These are phyloP conservation scores for Sclerotinia nivalis DNA, from an alignment of 2,329 filamentous ascomycete genomes.

Conservation along the genomic window DNA sequence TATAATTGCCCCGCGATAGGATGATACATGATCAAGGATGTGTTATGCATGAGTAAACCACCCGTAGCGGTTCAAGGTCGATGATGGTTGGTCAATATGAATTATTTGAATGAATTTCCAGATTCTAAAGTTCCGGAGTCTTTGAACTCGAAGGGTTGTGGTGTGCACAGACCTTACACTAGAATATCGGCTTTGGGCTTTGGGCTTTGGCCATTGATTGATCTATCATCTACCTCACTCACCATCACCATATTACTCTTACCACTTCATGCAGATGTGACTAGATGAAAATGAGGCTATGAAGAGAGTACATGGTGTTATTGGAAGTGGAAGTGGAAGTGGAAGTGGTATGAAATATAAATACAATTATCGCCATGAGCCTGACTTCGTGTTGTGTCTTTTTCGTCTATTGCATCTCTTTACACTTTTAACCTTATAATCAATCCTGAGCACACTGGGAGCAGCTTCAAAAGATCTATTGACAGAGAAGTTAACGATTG, in stretches of 20 bases:
- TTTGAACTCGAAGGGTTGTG: neutral
- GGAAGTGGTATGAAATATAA: neutral
- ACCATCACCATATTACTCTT: neutral
- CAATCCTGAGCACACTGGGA: too few relatives aligned
- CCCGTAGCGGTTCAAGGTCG: neutral
- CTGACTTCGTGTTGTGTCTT: neutral
- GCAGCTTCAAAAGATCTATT: too few relatives aligned
- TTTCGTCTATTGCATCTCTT: neutral
- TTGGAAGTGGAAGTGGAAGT: neutral
- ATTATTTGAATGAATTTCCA: neutral
- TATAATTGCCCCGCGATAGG: neutral
- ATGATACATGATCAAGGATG: neutral
- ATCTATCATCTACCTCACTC: too few relatives aligned
- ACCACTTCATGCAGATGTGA: neutral
- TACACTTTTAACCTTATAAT: neutral
- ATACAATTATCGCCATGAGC: neutral
- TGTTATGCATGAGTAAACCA: neutral
- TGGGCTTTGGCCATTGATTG: neutral
- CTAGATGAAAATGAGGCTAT: neutral
- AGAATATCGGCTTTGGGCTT: neutral
- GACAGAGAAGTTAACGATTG: too few relatives aligned
- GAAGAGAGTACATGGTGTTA: too few relatives aligned
- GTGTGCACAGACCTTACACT: conserved; percentile 1
- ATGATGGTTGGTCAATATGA: neutral
- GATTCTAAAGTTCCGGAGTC: neutral